Evolutionary conservation across 306 rosid species (phyloP), one percentile per base, ranked within the genome.

Genomic region (Begonia peltatifolia): DNA sequence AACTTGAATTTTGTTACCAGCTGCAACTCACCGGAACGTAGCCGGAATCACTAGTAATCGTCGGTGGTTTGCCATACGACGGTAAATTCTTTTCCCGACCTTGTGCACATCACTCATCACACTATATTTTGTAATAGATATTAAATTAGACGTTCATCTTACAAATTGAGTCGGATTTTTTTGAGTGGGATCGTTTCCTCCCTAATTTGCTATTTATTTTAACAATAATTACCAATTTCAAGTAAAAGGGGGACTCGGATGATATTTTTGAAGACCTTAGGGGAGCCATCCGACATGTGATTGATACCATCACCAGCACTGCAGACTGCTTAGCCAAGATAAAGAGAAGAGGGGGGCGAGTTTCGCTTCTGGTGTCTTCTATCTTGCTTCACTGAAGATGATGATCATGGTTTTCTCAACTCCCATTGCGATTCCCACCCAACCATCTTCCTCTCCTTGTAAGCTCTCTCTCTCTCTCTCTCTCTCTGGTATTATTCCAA

Each of bases 401-500:
- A 75, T 77, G 81, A 41, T 68, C 44, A 47, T 73, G 15, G 12
- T 54, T 70, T 69, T 62, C 59, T 60, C 83, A 6, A 25, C 65
- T 35, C 67, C 61, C 30, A 68, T 71, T 42, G 52, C 59, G 7
- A 30, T 41, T 17, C 48, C 63, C 57, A 68, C 58, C 56, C 67
- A 69, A 2, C 50, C 81, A 59, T 50, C 74, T 58, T 65, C 68
- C 60, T 47, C 74, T 58, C 66, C 65, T 13, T 9, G 94, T 84
- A 80, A 80, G 58, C 49, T 53, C 73, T 62, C 51, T 17, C 18
- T 17, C 18, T 17, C 18, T 17, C 65, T 66, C 60, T 65, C 53
- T 53, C 46, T 65, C 52, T 52, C 42, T 51, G 1, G 38, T 30
- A 3, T 30, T 30, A 30, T 30, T 30, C 38, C 38, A 30, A 7